phyloP scores from a whole-genome alignment of 176 grass and related monocot genomes.

The Lolium multiflorum region DNA sequence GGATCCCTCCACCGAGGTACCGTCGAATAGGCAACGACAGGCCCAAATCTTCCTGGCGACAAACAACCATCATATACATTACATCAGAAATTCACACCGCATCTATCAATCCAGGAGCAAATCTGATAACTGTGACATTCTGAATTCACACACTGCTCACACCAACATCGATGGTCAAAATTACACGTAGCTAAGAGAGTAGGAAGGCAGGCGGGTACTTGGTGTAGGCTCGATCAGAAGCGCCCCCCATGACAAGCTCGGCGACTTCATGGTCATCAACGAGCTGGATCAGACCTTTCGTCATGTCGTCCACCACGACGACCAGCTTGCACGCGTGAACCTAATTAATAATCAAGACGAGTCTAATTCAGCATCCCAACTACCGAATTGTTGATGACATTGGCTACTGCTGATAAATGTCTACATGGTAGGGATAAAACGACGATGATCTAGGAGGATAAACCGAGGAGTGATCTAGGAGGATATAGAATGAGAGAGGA shows the following conservation, averaged over 20 bases:
- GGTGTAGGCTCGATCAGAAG: slow-evolving; percentile 61
- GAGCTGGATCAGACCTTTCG: slow-evolving; percentile 53
- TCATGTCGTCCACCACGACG: slow-evolving; percentile 48
- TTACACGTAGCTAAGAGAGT: background rate
- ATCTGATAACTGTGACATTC: no score
- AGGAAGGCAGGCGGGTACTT: slow-evolving; percentile 32
- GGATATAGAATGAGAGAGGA: no score
- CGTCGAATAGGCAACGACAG: no score
- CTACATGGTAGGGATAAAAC: background rate
- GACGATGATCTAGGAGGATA: background rate
- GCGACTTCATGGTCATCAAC: slow-evolving; percentile 60
- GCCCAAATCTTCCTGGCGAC: background rate
- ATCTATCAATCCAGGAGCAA: no score
- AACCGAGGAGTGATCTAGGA: no score
- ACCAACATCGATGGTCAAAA: background rate
- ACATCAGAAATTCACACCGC: no score
- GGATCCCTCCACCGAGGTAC: no score
- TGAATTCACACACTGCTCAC: no score
- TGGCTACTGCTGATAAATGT: no score
- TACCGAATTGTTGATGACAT: background rate
- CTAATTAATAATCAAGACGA: slow-evolving; percentile 24
- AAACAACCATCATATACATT: no score
- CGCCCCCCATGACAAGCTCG: slow-evolving; percentile 88
- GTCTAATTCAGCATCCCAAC: background rate
- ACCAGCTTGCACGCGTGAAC: slow-evolving; percentile 60